Percentiles rank a stretch among this genome's conserved stretches.
phyloP scores from a whole-genome alignment of 2,329 filamentous ascomycete species.

The Neodidymelliopsis sp. region DNA sequence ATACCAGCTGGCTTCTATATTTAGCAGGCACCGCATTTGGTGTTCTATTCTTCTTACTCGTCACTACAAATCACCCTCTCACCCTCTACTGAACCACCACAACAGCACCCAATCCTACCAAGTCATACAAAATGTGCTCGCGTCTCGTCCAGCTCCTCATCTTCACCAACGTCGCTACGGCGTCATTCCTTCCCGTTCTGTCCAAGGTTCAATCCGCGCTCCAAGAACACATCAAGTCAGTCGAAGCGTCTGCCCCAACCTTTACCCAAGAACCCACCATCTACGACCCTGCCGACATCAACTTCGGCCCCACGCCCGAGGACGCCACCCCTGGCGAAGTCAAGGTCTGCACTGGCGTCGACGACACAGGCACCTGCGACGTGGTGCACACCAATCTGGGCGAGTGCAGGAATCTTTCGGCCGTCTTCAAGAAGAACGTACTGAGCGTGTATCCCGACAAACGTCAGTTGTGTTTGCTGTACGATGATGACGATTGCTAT shows the following conservation, averaged over 20 bases:
- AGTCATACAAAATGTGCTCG: too few species aligned
- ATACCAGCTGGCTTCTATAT: too few species aligned
- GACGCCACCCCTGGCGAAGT: slow-evolving; percentile 3
- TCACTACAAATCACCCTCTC: too few species aligned
- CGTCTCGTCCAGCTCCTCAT: neutral
- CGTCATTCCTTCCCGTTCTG: too few species aligned
- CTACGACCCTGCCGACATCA: neutral
- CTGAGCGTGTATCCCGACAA: slow-evolving; percentile 1
- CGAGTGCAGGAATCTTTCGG: neutral
- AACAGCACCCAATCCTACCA: too few species aligned
- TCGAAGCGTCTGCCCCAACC: too few species aligned
- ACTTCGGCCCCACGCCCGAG: neutral
- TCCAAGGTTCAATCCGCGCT: neutral
- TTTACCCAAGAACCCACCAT: neutral
- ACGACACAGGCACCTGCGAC: slow-evolving; percentile 5
- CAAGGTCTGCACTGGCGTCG: slow-evolving; percentile 1
- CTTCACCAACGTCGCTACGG: too few species aligned
- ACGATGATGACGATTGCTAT: neutral
- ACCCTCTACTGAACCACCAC: too few species aligned
- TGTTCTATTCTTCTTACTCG: too few species aligned
- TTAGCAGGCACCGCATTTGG: too few species aligned
- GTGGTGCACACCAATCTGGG: neutral
- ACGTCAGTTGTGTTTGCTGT: slow-evolving; percentile 3
- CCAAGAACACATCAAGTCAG: neutral
- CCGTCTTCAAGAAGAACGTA: neutral